These are phyloP conservation scores for Ophiocordyceps robertsii DNA, from an alignment of 2,329 filamentous ascomycete genomes.

Conservation along the genomic window DNA sequence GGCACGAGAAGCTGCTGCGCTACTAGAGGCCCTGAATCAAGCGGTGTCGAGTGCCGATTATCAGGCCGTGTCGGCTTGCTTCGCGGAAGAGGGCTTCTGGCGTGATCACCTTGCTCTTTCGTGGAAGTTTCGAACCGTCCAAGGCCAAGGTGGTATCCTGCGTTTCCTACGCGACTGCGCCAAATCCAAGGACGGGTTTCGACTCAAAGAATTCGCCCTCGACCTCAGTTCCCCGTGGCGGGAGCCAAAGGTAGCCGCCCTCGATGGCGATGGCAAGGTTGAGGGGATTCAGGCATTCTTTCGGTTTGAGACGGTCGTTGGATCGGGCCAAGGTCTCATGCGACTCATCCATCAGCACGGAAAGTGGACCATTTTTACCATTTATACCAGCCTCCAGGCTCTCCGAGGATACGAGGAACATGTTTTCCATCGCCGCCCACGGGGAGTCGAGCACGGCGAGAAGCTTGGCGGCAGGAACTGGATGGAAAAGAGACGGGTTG, in stretches of 20 bases:
- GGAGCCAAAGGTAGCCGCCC: slow-evolving; percentile 25
- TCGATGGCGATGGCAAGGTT: slow-evolving; percentile 36
- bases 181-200: slow-evolving; percentile 20
- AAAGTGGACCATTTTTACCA: slow-evolving; percentile 47
- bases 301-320: slow-evolving; percentile 36
- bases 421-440: slow-evolving; percentile 30
- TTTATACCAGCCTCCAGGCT: slow-evolving; percentile 46
- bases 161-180: slow-evolving; percentile 21
- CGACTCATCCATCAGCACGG: slow-evolving; percentile 30
- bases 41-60: slow-evolving; percentile 22
- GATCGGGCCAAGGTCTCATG: slow-evolving; percentile 41
- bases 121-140: slow-evolving; percentile 40
- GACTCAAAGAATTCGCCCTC: slow-evolving; percentile 28
- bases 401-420: slow-evolving; percentile 41
- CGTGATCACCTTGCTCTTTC: slow-evolving; percentile 43
- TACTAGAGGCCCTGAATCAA: slow-evolving; percentile 27
- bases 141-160: slow-evolving; percentile 25
- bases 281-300: slow-evolving; percentile 44
- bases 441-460: slow-evolving; percentile 42
- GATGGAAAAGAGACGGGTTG: slow-evolving; percentile 35
- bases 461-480: slow-evolving; percentile 43
- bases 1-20: slow-evolving; percentile 1
- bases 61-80: slow-evolving; percentile 20
- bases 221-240: slow-evolving; percentile 30
- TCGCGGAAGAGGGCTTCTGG: slow-evolving; percentile 38